Evolutionary conservation across 2,329 filamentous ascomycete genomes (phyloP).

Genomic region (Rutstroemia sp.): DNA sequence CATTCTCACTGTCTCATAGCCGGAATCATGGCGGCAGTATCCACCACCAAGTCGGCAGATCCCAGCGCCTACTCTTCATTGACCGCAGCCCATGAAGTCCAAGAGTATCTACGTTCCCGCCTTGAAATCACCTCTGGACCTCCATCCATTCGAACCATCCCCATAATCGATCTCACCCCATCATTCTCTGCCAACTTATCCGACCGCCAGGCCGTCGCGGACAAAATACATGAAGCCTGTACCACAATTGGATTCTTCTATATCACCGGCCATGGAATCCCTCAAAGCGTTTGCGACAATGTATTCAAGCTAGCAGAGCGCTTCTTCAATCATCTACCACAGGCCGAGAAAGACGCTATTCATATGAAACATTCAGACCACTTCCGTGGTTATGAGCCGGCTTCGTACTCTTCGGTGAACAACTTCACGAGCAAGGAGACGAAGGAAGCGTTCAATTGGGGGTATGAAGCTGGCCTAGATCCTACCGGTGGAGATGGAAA

Average conservation of each 20-base stretch:
- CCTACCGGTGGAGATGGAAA: conserved; percentile 27
- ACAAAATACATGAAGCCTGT: conserved; percentile 25
- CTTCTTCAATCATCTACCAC: conserved; percentile 40
- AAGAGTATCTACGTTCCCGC: conserved; percentile 23
- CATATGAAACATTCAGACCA: conserved; percentile 33
- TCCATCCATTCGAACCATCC: conserved; percentile 23
- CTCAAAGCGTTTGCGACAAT: conserved; percentile 32
- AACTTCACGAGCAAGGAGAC: conserved; percentile 38
- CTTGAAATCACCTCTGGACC: conserved; percentile 14
- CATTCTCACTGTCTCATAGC: background rate
- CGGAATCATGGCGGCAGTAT: background rate
- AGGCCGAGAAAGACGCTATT: conserved; percentile 37
- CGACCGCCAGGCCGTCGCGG: conserved; percentile 21
- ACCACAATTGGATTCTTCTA: conserved; percentile 28
- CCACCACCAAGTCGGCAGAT: background rate
- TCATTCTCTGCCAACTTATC: conserved; percentile 24
- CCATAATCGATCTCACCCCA: conserved; percentile 26
- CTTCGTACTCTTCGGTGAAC: conserved; percentile 39
- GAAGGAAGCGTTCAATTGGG: conserved; percentile 35
- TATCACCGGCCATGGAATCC: conserved; percentile 40
- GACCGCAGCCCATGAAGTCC: conserved; percentile 22
- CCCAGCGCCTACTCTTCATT: background rate
- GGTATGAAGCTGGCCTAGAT: conserved; percentile 27
- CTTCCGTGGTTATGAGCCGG: conserved; percentile 42
- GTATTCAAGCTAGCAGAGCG: conserved; percentile 36